Percentiles rank a stretch among this genome's conserved stretches.
Conservation (phyloP, 768 basidiomycete genomes). For the Mycena olivaceomarginata region DNA sequence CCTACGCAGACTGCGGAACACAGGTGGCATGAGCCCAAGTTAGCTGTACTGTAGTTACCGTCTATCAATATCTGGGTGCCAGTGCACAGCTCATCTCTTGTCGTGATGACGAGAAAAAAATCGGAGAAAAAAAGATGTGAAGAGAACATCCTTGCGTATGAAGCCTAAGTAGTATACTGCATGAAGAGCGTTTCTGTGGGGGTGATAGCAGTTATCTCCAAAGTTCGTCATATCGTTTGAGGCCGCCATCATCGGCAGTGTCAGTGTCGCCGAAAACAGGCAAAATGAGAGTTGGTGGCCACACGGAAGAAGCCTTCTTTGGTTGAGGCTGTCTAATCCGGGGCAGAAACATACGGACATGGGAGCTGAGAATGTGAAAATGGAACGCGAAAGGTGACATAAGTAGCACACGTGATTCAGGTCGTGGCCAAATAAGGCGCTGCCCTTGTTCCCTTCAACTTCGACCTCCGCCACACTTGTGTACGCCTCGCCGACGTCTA, state of each 20-base stretch:
- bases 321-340: conserved; percentile 17
- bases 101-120: not conserved
- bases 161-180: not conserved
- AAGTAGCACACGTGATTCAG: not conserved
- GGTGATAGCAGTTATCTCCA: conserved; percentile 23
- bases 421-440: not conserved
- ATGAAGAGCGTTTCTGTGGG: not conserved
- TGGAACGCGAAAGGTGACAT: not conserved
- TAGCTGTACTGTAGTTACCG: not conserved
- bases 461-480: not conserved
- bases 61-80: not conserved
- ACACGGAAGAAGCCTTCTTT: conserved; percentile 20
- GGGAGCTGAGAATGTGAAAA: not conserved
- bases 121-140: not conserved
- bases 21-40: not conserved
- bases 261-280: conserved; percentile 24
- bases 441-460: conserved; percentile 25
- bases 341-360: not conserved
- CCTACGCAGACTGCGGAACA: not conserved
- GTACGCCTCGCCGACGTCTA: not conserved
- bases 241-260: conserved; percentile 32
- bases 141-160: not conserved
- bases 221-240: not conserved
- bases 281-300: conserved; percentile 24
- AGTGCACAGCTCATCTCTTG: not conserved